Base-by-base conservation (phyloP, 1,284 basidiomycete species). In the Malassezia japonica region DNA sequence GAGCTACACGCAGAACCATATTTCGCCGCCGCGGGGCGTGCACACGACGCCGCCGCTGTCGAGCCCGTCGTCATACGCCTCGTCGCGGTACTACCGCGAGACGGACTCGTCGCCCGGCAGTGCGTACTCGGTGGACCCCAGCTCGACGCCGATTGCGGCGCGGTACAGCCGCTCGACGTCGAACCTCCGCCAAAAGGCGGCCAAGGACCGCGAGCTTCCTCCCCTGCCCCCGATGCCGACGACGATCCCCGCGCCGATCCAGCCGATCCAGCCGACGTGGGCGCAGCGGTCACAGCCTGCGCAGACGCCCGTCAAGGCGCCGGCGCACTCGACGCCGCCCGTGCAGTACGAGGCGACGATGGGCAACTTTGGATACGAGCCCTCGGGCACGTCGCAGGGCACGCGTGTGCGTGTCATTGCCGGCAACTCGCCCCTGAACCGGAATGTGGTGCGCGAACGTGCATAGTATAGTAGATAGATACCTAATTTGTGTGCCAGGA, bases 1-100 rank as follows among this genome's bases (percentile, higher is more conserved):
- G 6, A n/a, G n/a, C n/a, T n/a, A n/a, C n/a, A n/a, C n/a, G n/a
- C n/a, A n/a, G n/a, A n/a, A n/a, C n/a, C 13, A 44, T 4, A 18
- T 44, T 16, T 21, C 42, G 29, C 42, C 40, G 18, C 18, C 27
- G 18, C 18, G 24, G 9, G 13, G n/a, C n/a, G 33, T 12, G 20
- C 42, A 44, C 31, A 18, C 27, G 4, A 52, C 50, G 23, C 50
- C 50, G 25, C 50, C 50, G 31, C 50, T 52, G 7, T 52, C 50
- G 12, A 52, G 50, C 16, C 50, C 50, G 3, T 52, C 50, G 33
- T 52, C 50, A n/a, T 27, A 46, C 25, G 37, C 36, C 8, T 52
- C 50, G 10, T 47, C 50, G 35, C 50, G 44, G 10, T 28, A 37
- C 16, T 12, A 44, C 12, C 28, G 32, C 15, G 42, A 34, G 10